A percentile compares a stretch with the other conserved stretches of the same genome.
Evolutionary conservation across 2,329 filamentous ascomycete species (phyloP).

Genomic region (Plectosphaerella plurivora): DNA sequence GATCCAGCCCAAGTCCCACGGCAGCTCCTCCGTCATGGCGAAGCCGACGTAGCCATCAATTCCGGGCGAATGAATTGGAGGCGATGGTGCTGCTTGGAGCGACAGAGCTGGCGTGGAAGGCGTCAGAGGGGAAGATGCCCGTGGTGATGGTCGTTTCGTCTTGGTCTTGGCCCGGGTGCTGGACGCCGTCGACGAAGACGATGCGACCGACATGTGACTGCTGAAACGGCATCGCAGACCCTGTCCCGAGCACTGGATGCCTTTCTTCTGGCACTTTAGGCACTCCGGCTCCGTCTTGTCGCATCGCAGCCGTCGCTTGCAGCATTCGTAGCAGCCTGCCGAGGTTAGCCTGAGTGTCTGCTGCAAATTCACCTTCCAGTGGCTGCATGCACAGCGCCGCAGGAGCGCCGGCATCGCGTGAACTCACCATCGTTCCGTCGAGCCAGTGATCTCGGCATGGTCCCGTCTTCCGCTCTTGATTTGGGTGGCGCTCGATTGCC

Average conservation of each 20-base stretch:
- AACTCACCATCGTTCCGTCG: neutral
- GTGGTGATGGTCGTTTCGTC: neutral
- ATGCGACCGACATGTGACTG: conserved; percentile 16
- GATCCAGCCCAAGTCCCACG: neutral
- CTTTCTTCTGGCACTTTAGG: conserved; percentile 31
- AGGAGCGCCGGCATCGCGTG: too few species aligned
- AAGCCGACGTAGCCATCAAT: neutral
- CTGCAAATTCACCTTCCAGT: neutral
- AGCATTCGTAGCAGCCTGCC: conserved; percentile 32
- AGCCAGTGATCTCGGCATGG: neutral
- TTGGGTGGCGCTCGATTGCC: too few species aligned
- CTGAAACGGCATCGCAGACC: conserved; percentile 30
- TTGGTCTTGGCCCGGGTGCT: conserved; percentile 8
- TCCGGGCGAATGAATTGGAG: neutral
- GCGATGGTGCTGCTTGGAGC: neutral
- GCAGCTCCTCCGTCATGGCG: neutral
- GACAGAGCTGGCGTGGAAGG: neutral
- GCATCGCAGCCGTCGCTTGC: conserved; percentile 30
- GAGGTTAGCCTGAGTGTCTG: neutral
- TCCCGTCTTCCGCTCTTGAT: too few species aligned
- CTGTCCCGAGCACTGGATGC: conserved; percentile 32
- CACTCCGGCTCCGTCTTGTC: conserved; percentile 33
- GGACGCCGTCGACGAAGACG: neutral
- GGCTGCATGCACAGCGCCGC: neutral
- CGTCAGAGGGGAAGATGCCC: neutral